phyloP scores from a whole-genome alignment of 345 rosid genomes.

The Erodium maritimum region DNA sequence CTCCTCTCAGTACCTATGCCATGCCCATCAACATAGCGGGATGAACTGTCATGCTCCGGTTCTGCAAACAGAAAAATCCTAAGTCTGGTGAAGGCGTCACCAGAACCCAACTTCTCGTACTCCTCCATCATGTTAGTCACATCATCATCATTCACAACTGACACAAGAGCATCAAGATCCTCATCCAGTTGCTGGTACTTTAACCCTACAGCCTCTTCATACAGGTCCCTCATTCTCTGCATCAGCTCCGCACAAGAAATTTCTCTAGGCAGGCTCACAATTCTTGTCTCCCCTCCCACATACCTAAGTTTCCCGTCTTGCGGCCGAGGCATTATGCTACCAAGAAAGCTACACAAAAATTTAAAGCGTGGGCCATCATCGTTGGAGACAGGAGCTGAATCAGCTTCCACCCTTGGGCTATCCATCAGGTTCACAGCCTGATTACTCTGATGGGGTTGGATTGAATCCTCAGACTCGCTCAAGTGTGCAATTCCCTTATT shows the following conservation, averaged over 20 bases:
- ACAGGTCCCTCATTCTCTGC: constrained; percentile 78
- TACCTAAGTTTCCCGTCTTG: constrained; percentile 85
- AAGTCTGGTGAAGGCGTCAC: constrained; percentile 86
- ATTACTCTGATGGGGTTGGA: neutral
- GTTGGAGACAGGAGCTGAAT: constrained; percentile 11
- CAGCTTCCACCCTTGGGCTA: too few relatives aligned
- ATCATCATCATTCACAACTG: constrained; percentile 91
- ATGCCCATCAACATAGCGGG: constrained; percentile 61
- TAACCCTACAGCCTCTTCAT: constrained; percentile 59
- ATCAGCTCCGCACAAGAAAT: constrained; percentile 68
- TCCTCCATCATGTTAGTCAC: constrained; percentile 97
- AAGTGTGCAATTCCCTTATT: neutral
- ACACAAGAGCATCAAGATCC: constrained; percentile 97
- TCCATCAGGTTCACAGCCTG: constrained; percentile 12
- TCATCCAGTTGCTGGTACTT: constrained; percentile 98
- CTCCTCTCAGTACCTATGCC: constrained; percentile 54
- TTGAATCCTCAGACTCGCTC: neutral
- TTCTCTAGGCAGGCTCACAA: constrained; percentile 60
- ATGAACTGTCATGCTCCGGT: constrained; percentile 52
- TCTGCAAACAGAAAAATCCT: constrained; percentile 80
- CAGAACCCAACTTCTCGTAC: constrained; percentile 80
- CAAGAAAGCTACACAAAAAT: constrained; percentile 82
- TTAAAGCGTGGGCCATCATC: constrained; percentile 72
- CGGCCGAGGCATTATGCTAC: constrained; percentile 91
- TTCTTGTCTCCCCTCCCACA: constrained; percentile 94